These are phyloP conservation scores for Beauveria sp. DNA, from an alignment of 2,329 filamentous ascomycete genomes.

Conservation along the genomic window DNA sequence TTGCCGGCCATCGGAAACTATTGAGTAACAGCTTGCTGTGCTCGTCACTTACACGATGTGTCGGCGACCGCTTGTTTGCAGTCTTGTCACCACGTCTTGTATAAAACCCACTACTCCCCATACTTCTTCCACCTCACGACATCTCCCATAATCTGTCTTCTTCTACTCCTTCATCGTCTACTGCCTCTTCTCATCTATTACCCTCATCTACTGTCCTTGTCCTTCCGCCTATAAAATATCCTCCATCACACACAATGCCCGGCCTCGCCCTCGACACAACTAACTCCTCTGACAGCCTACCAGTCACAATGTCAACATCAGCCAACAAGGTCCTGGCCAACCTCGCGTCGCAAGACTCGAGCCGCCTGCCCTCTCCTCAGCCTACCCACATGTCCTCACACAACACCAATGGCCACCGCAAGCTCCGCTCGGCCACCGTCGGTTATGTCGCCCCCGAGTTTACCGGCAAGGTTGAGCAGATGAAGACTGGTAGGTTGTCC, in stretches of 20 bases:
- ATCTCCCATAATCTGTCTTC: background rate
- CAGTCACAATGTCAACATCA: conserved; percentile 25
- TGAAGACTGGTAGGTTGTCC: conserved; percentile 58
- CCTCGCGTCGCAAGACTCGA: conserved; percentile 33
- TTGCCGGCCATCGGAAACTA: conserved; percentile 10
- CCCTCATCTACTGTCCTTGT: background rate
- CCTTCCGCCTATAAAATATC: conserved; percentile 5
- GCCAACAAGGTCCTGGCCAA: conserved; percentile 35
- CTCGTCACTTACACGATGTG: conserved; percentile 22
- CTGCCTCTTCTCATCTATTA: background rate
- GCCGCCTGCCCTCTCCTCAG: conserved; percentile 73
- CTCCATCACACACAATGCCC: conserved; percentile 5
- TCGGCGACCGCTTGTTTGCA: conserved; percentile 17
- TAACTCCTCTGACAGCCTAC: conserved; percentile 6
- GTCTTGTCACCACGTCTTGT: background rate
- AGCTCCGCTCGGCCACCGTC: conserved; percentile 80
- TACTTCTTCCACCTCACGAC: background rate
- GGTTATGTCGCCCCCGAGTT: conserved; percentile 95
- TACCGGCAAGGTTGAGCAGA: conserved; percentile 85
- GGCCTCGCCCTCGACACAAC: conserved; percentile 10
- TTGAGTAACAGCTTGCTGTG: conserved; percentile 12
- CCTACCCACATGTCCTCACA: conserved; percentile 62
- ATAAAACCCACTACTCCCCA: conserved; percentile 8
- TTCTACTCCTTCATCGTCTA: background rate
- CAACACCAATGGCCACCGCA: conserved; percentile 57